These are phyloP conservation scores for Oenanthe sinensis DNA, from an alignment of 129 eudicot species.

Conservation along the genomic window DNA sequence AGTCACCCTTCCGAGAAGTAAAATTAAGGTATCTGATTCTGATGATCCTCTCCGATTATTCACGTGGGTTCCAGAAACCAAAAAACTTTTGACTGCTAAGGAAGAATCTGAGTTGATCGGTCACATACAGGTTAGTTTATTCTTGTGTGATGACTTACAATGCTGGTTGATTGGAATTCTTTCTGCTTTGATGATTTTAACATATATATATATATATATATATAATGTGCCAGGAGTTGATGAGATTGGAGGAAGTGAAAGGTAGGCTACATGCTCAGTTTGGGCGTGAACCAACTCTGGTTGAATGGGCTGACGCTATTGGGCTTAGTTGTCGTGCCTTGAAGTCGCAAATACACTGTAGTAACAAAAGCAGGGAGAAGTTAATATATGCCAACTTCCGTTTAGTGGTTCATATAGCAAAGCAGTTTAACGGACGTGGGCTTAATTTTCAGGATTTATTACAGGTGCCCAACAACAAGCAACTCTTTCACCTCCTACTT, in stretches of 20 bases:
- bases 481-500: not conserved
- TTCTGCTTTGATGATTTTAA: not conserved
- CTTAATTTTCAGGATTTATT: conserved; percentile 72
- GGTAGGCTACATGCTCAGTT: conserved; percentile 43
- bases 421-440: conserved; percentile 75
- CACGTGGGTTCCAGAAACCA: conserved; percentile 56
- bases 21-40: not conserved
- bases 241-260: conserved; percentile 54
- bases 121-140: conserved; percentile 55
- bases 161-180: not conserved
- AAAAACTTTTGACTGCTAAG: conserved; percentile 55
- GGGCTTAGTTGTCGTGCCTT: conserved; percentile 49
- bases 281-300: conserved; percentile 77
- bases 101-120: conserved; percentile 67
- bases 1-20: not conserved
- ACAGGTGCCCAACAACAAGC: conserved; percentile 45
- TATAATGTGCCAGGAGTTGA: conserved; percentile 38
- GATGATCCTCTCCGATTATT: conserved; percentile 62
- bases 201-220: not conserved
- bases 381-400: conserved; percentile 75
- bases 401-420: conserved; percentile 94
- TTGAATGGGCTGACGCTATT: conserved; percentile 79
- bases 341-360: conserved; percentile 41
- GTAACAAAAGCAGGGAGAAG: conserved; percentile 64
- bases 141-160: not conserved